Evolutionary conservation across 176 grass and related monocot species (phyloP).

Genomic region (Oryza nivara): DNA sequence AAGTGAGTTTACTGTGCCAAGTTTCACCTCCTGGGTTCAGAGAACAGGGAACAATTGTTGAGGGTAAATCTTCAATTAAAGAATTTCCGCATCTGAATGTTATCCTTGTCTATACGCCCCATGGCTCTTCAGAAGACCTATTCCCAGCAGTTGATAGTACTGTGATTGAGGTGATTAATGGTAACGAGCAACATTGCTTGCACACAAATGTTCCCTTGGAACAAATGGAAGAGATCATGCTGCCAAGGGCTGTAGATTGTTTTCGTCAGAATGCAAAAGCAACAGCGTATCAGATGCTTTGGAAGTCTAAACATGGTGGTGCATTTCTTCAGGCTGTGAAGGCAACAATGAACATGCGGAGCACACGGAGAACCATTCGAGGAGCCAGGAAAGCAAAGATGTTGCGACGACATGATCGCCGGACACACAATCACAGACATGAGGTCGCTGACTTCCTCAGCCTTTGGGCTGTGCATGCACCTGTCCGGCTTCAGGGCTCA

Average conservation of each 20-base stretch:
- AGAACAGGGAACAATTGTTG: too few relatives aligned
- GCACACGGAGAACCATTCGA: not conserved
- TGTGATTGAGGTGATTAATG: not conserved
- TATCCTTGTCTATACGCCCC: not conserved
- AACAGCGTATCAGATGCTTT: not conserved
- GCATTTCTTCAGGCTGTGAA: not conserved
- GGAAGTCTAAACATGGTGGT: conserved; percentile 26
- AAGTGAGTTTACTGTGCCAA: not conserved
- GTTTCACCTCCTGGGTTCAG: not conserved
- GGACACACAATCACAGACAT: not conserved
- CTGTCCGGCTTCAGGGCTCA: not conserved
- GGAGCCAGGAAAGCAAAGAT: not conserved
- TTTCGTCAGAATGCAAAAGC: not conserved
- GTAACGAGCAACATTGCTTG: not conserved
- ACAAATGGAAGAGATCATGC: not conserved
- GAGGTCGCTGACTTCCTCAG: not conserved
- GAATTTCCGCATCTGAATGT: not conserved
- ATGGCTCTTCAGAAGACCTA: not conserved
- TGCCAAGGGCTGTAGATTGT: not conserved
- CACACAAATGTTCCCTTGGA: not conserved
- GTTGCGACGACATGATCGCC: not conserved
- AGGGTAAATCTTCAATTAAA: not conserved
- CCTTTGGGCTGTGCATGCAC: not conserved
- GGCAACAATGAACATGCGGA: not conserved
- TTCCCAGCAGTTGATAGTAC: not conserved